A percentile compares a stretch with the other conserved stretches of the same genome.
Conservation (phyloP, 1,284 basidiomycete species). For the Cystobasidiaceae sp. region DNA sequence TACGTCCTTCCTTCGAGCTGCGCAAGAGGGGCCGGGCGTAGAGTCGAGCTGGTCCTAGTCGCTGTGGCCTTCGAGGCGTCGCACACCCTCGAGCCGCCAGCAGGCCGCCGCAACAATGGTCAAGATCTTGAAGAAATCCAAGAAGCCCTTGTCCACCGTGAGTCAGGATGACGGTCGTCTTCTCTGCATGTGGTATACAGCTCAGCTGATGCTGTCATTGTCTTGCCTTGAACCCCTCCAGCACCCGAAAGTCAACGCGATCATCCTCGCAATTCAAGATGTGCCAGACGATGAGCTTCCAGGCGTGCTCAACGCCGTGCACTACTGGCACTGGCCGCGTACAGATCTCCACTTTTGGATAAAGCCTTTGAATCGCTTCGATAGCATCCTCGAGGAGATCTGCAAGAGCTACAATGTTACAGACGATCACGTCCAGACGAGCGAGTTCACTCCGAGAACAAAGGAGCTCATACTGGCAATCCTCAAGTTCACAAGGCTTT, state of each 20-base stretch:
- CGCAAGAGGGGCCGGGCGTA: no score
- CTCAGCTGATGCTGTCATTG: background rate
- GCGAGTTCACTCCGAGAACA: conserved; percentile 68
- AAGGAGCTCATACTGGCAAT: conserved; percentile 76
- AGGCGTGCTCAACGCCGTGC: conserved; percentile 60
- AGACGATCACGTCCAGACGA: conserved; percentile 55
- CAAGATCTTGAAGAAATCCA: conserved; percentile 28
- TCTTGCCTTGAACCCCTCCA: background rate
- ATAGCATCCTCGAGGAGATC: conserved; percentile 73
- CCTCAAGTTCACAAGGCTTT: conserved; percentile 76
- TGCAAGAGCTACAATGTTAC: conserved; percentile 65
- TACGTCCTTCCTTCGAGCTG: no score
- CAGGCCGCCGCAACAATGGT: conserved; percentile 18
- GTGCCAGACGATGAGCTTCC: conserved; percentile 58
- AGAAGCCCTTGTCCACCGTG: conserved; percentile 21
- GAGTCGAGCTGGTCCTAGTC: no score
- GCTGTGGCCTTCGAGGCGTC: no score
- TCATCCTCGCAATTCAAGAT: conserved; percentile 29
- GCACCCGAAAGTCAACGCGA: conserved; percentile 21
- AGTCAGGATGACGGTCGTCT: background rate
- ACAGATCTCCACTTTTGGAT: conserved; percentile 98
- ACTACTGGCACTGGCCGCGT: conserved; percentile 87
- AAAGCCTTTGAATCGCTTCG: conserved; percentile 90
- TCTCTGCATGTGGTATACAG: background rate
- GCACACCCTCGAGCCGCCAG: background rate